Base-by-base conservation (phyloP, 225 moss, liverwort and hornwort genomes). In the Pleurozium schreberi region DNA sequence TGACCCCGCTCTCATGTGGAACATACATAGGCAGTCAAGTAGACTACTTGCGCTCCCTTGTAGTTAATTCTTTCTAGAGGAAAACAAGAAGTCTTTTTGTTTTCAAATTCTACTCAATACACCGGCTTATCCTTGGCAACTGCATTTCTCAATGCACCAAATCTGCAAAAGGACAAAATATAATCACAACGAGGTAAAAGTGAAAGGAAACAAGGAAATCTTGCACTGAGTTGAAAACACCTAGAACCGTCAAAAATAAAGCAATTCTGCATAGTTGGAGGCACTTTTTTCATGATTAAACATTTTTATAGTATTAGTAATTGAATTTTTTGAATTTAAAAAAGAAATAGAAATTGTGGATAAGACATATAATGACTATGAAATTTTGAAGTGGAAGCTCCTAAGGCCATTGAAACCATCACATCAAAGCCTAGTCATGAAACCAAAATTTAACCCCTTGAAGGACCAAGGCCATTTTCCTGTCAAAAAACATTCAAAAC, bases 401-500 rank as follows among this genome's bases (percentile, higher is more conserved):
- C 11, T 4, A 34, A 36, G 6, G 21, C 21, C n/a, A 68, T n/a
- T n/a, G 12, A 3, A 68, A n/a, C 22, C 68, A n/a, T 68, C 22
- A 20, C 7, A n/a, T 12, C 8, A 34, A 18, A 18, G 18, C 34
- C 9, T 65, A 6, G 0, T 33, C 8, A 8, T 64, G 18, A 65
- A 65, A 34, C 5, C 4, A 5, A 66, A 25, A 43, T 16, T 0
- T 42, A 1, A n/a, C n/a, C n/a, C n/a, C n/a, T n/a, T n/a, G n/a
- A n/a, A n/a, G n/a, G n/a, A n/a, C n/a, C n/a, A n/a, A n/a, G n/a
- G n/a, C n/a, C n/a, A n/a, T n/a, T n/a, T n/a, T n/a, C n/a, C n/a
- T n/a, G n/a, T n/a, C n/a, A n/a, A n/a, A n/a, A n/a, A n/a, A n/a
- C n/a, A n/a, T n/a, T n/a, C n/a, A n/a, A n/a, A n/a, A n/a, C n/a